Base-by-base conservation (phyloP, 306 rosid genomes). In the Lathyrus oleraceus region DNA sequence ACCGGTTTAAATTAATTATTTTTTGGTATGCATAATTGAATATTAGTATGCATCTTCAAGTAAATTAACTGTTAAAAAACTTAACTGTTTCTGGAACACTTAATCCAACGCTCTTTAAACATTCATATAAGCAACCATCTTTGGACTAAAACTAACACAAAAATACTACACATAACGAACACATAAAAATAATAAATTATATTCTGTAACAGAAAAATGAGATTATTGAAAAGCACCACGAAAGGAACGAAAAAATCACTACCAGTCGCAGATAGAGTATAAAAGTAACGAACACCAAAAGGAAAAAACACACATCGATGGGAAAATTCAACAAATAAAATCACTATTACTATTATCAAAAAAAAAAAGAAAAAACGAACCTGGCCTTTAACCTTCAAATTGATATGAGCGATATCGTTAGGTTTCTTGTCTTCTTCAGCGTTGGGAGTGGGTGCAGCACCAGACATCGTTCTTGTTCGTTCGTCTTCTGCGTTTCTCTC, bases 341-440 rank as follows among this genome's bases (percentile, higher is more conserved):
- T 0, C 0, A 35, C 39, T 35, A 35, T 35, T 35, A 35, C 39
- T 7, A 35, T 35, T 5, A 9, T 39, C 1, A 27, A 20, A 9
- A 11, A 19, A 47, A 0, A 32, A 15, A 47, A 10, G 8, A 7
- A 9, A 15, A 74, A 38, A 69, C 32, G 62, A 74, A 91, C 97
- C 95, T 91, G 95, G 56, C 95, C 87, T 71, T 88, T 88, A 72
- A 91, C 97, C 78, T 88, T 91, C 65, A 91, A 78, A 49, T 86
- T 83, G 85, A 91, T 88, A 81, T 86, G 92, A 9, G 81, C 83
- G 0, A 78, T 17, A 70, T 82, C 87, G 36, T 65, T 76, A 27
- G 91, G 94, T 73, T 90, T 90, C 87, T 82, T 90, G 60, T 90
- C 96, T 70, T 87, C 94, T 72, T 87, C 91, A 8, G 76, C 77